Conservation (phyloP, 2,329 filamentous ascomycete genomes). For the Emmonsiellopsis sp. region DNA sequence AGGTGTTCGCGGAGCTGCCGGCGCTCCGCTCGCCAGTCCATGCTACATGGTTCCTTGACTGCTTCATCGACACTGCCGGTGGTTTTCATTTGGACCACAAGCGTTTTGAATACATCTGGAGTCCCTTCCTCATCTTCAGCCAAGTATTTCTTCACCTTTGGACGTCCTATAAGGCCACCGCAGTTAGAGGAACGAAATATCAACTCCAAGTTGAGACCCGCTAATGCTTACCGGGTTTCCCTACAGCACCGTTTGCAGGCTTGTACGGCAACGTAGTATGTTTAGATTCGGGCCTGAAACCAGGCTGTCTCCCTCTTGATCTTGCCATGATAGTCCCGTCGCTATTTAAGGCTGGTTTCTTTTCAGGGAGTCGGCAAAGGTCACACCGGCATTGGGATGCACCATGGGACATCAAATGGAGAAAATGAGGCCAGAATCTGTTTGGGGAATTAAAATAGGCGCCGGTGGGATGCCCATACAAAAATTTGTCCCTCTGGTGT, state of each 20-base stretch:
- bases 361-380: constrained; percentile 28
- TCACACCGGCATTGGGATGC: constrained; percentile 41
- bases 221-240: background rate
- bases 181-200: background rate
- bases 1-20: constrained; percentile 34
- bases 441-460: constrained; percentile 44
- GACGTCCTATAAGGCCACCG: background rate
- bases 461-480: constrained; percentile 48
- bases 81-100: constrained; percentile 40
- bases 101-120: constrained; percentile 42
- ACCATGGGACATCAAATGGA: constrained; percentile 43
- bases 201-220: background rate
- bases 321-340: constrained; percentile 1
- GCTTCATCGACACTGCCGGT: constrained; percentile 32
- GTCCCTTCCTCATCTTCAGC: constrained; percentile 42
- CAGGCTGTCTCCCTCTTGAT: background rate
- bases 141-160: constrained; percentile 7
- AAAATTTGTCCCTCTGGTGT: constrained; percentile 42
- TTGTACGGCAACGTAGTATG: background rate
- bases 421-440: constrained; percentile 49
- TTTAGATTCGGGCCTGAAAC: background rate
- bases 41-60: constrained; percentile 41
- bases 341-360: constrained; percentile 9
- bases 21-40: constrained; percentile 48
- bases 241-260: background rate